phyloP scores from a whole-genome alignment of 768 basidiomycete species.

The Phylloporus rhodoxanthus region DNA sequence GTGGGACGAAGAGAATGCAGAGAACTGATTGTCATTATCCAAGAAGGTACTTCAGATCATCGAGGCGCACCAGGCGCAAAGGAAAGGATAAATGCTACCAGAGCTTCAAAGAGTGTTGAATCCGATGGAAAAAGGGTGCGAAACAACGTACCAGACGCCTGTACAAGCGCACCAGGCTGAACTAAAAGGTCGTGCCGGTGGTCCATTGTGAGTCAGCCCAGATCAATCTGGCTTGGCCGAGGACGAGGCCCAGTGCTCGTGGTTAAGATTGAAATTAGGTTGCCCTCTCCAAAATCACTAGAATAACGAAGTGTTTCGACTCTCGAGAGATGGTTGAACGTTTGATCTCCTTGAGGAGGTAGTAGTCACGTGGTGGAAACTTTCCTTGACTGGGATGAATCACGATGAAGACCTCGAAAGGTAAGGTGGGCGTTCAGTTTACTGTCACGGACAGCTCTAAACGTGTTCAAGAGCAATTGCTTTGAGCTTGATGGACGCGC shows the following conservation, averaged over 20 bases:
- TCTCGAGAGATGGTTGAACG: too few species aligned
- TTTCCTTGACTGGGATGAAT: conserved; percentile 3
- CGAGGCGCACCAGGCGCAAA: conserved; percentile 28
- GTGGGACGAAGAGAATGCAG: conserved; percentile 5
- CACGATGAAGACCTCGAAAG: conserved; percentile 22
- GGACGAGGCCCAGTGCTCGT: not conserved
- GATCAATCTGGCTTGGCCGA: conserved; percentile 2
- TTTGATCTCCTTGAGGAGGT: too few species aligned
- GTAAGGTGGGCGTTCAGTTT: conserved; percentile 8
- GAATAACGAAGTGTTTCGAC: too few species aligned
- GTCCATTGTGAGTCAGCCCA: conserved; percentile 12
- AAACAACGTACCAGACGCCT: conserved; percentile 3
- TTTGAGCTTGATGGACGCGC: conserved; percentile 41
- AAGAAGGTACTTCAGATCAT: conserved; percentile 14
- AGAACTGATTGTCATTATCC: conserved; percentile 19
- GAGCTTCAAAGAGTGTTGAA: conserved; percentile 8
- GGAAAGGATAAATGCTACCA: conserved; percentile 9
- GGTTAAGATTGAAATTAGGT: conserved; percentile 5
- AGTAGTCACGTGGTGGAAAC: not conserved
- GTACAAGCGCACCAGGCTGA: not conserved
- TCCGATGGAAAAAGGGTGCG: not conserved
- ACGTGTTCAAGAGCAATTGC: conserved; percentile 40
- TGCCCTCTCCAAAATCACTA: not conserved
- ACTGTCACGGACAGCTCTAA: not conserved
- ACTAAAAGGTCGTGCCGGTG: not conserved